These are phyloP conservation scores for Candida freyschussii DNA, from an alignment of 1,139 yeast genomes.

Conservation along the genomic window DNA sequence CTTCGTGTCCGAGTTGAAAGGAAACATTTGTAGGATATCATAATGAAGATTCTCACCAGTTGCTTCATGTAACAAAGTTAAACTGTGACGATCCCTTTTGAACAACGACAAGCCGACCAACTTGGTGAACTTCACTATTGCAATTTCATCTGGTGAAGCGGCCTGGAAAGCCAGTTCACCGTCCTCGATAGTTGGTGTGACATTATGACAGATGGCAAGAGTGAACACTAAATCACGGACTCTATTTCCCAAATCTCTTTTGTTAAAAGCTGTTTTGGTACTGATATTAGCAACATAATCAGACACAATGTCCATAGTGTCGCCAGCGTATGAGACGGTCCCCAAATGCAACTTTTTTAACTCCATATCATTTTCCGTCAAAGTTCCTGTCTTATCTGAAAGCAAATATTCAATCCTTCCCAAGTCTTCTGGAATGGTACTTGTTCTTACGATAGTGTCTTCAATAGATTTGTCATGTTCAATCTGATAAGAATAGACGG, in stretches of 20 bases:
- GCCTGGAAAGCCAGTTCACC: slow-evolving; percentile 82
- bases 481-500: slow-evolving; percentile 93
- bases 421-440: slow-evolving; percentile 96
- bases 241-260: slow-evolving; percentile 61
- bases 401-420: slow-evolving; percentile 92
- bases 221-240: slow-evolving; percentile 80
- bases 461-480: slow-evolving; percentile 80
- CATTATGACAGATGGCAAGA: slow-evolving; percentile 90
- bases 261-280: slow-evolving; percentile 34
- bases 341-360: slow-evolving; percentile 90
- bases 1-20: slow-evolving; percentile 92
- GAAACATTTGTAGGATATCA: slow-evolving; percentile 79
- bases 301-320: slow-evolving; percentile 83
- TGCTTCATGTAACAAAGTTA: slow-evolving; percentile 63
- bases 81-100: slow-evolving; percentile 75
- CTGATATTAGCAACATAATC: slow-evolving; percentile 45
- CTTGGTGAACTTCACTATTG: slow-evolving; percentile 91
- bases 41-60: slow-evolving; percentile 49
- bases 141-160: slow-evolving; percentile 97
- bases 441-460: slow-evolving; percentile 89
- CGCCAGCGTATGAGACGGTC: slow-evolving; percentile 86
- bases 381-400: slow-evolving; percentile 94
- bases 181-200: slow-evolving; percentile 78
- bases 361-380: slow-evolving; percentile 98
- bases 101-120: slow-evolving; percentile 73